Evolutionary conservation across 202 grass and related monocot genomes (phyloP).

Genomic region (Schoenoplectus triqueter): DNA sequence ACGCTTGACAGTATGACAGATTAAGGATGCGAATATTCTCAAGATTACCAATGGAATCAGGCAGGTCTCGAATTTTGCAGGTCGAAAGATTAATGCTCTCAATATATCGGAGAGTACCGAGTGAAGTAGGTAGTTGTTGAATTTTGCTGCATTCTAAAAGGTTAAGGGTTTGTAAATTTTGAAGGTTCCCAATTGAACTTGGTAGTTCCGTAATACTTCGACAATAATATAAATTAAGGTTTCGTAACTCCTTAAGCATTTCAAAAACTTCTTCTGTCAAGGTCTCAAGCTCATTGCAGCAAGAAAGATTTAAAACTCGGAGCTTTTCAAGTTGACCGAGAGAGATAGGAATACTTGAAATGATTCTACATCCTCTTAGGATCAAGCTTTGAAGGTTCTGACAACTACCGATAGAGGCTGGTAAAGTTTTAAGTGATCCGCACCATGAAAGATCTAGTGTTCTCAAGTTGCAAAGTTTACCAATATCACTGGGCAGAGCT

Average conservation of each 20-base stretch:
- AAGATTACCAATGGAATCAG: constrained; percentile 1
- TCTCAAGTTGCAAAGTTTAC: constrained; percentile 40
- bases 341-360: neutral
- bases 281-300: neutral
- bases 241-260: neutral
- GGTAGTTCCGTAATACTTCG: neutral
- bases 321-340: neutral
- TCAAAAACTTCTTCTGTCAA: neutral
- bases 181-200: neutral
- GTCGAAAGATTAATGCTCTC: neutral
- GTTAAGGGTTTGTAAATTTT: constrained; percentile 11
- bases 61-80: neutral
- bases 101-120: neutral
- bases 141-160: neutral
- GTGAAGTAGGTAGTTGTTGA: neutral
- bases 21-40: neutral
- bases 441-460: constrained; percentile 15
- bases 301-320: neutral
- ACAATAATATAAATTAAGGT: neutral
- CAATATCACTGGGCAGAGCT: constrained; percentile 42
- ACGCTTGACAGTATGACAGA: neutral
- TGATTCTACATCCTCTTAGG: neutral
- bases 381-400: neutral
- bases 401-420: neutral
- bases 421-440: neutral